phyloP scores from a whole-genome alignment of 257 asterid genomes.

The Salvia splendens region DNA sequence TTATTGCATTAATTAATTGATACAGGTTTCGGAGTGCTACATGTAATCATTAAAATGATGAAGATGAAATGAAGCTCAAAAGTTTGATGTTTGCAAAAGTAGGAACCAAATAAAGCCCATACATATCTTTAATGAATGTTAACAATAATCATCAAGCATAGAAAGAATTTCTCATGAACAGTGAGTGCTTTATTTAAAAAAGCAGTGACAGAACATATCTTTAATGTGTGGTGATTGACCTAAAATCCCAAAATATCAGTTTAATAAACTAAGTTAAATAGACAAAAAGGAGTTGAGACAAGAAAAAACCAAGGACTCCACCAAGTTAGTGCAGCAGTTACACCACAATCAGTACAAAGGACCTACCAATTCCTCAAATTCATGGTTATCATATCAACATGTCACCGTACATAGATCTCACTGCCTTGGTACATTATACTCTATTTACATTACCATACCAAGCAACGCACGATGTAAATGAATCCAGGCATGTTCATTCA shows the following conservation, averaged over 20 bases:
- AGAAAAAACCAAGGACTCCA: slow-evolving; percentile 19
- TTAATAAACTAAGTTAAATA: neutral
- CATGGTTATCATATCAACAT: slow-evolving; percentile 4
- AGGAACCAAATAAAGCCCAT: neutral
- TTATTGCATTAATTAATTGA: neutral
- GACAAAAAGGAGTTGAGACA: slow-evolving; percentile 8
- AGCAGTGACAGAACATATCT: neutral
- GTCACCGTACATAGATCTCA: slow-evolving; percentile 18
- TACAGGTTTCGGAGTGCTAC: neutral
- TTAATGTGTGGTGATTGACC: slow-evolving; percentile 10
- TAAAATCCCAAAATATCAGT: slow-evolving; percentile 6
- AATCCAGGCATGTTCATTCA: neutral
- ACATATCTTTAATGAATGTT: neutral
- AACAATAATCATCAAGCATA: slow-evolving; percentile 2
- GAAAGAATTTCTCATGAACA: neutral
- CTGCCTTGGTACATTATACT: neutral
- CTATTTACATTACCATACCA: neutral
- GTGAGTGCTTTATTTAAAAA: neutral
- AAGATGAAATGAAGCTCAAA: neutral
- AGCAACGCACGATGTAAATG: neutral
- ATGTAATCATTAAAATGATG: neutral
- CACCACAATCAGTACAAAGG: slow-evolving; percentile 5
- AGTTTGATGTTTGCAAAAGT: neutral
- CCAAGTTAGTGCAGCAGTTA: slow-evolving; percentile 36
- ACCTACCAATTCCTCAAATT: slow-evolving; percentile 21